Conservation (phyloP, 2,329 filamentous ascomycete species). For the Elsinoe ampelina region DNA sequence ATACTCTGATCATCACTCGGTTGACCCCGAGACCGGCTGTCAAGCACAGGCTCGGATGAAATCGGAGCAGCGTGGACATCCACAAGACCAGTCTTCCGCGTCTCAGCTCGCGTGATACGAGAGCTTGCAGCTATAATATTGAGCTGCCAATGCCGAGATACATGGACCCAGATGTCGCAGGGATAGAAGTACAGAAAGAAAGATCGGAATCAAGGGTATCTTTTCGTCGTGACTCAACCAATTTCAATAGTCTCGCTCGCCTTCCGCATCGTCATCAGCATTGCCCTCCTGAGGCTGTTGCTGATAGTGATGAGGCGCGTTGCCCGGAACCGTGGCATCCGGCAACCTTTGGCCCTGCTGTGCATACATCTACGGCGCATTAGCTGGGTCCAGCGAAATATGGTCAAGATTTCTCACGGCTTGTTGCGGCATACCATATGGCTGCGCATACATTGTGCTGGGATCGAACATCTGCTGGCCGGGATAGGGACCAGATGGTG, state of each 20-base stretch:
- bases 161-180: background rate
- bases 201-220: constrained; percentile 1
- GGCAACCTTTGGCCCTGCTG: constrained; percentile 17
- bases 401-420: constrained; percentile 49
- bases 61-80: background rate
- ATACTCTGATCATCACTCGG: background rate
- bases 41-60: background rate
- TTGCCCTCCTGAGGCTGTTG: constrained; percentile 8
- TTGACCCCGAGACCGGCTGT: background rate
- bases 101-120: background rate
- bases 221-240: background rate
- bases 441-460: constrained; percentile 59
- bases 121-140: background rate
- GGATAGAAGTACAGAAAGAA: background rate
- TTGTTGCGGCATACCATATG: constrained; percentile 72
- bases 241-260: constrained; percentile 15
- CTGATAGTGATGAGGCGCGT: constrained; percentile 16
- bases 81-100: background rate
- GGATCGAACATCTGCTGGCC: constrained; percentile 69
- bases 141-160: background rate
- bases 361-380: constrained; percentile 13
- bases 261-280: constrained; percentile 17
- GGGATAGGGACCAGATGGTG: constrained; percentile 67
- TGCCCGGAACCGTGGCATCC: constrained; percentile 15
- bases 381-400: background rate